These are phyloP conservation scores for Ceratobasidium sp. DNA, from an alignment of 1,284 basidiomycete genomes.

Conservation along the genomic window DNA sequence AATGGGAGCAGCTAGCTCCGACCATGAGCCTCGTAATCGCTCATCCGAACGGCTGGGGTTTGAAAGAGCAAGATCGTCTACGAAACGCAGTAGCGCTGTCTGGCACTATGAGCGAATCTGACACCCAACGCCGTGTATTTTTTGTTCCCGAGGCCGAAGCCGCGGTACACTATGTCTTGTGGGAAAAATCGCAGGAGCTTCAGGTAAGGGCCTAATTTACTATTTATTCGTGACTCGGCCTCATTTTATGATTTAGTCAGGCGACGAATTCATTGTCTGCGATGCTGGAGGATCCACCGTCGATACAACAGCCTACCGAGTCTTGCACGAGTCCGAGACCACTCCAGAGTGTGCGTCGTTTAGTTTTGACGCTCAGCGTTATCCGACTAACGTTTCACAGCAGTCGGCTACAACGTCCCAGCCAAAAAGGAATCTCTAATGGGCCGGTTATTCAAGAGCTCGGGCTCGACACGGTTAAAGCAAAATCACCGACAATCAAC, in stretches of 20 bases:
- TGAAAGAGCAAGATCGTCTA: not conserved
- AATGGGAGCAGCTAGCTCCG: conserved; percentile 5
- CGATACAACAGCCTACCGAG: conserved; percentile 19
- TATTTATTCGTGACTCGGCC: not conserved
- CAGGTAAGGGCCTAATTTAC: not conserved
- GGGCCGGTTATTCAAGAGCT: not conserved
- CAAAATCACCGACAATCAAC: not conserved
- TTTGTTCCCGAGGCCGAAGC: conserved; percentile 35
- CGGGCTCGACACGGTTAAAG: not conserved
- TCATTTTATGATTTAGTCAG: not conserved
- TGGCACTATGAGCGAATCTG: conserved; percentile 6
- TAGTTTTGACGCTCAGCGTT: not conserved
- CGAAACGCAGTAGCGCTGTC: not conserved
- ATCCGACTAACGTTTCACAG: not conserved
- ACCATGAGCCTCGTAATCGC: conserved; percentile 15
- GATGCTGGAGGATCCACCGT: conserved; percentile 24
- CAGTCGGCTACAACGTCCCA: not conserved
- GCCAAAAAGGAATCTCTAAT: not conserved
- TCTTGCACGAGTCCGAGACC: conserved; percentile 12
- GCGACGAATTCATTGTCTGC: conserved; percentile 17
- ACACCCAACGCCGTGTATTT: not conserved
- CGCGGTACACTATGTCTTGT: conserved; percentile 23
- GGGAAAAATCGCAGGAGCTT: conserved; percentile 23
- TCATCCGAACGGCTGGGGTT: conserved; percentile 36
- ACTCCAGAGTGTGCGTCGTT: not conserved